Conservation (phyloP, 2,329 filamentous ascomycete genomes). For the Westerdykella ornata region DNA sequence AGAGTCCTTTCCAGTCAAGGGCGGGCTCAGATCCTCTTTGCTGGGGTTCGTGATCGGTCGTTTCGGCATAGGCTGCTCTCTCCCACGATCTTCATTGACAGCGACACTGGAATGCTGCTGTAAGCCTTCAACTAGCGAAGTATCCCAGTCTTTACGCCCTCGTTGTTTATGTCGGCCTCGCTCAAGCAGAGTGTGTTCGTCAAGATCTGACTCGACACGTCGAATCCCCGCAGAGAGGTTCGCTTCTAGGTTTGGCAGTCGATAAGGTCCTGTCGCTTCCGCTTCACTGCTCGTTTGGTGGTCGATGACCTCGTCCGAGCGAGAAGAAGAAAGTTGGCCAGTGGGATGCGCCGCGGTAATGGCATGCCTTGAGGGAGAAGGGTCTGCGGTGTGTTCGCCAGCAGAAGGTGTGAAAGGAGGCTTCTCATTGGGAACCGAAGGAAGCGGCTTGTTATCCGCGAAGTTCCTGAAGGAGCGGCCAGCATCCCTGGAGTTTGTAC, state of each 20-base stretch:
- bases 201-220: background rate
- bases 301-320: no score
- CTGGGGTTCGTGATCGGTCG: background rate
- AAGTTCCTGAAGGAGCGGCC: conserved; percentile 28
- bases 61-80: background rate
- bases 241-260: background rate
- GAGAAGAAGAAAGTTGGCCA: no score
- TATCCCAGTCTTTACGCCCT: background rate
- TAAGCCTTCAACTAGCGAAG: background rate
- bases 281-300: no score
- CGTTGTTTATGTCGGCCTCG: background rate
- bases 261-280: no score
- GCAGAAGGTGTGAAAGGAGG: conserved; percentile 19
- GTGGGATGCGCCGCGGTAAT: background rate
- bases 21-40: conserved; percentile 25
- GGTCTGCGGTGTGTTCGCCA: conserved; percentile 5
- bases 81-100: background rate
- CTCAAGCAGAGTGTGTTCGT: background rate
- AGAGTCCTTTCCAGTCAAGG: conserved; percentile 33
- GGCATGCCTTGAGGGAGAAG: background rate
- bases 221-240: background rate
- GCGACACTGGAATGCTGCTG: background rate
- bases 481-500: conserved; percentile 31
- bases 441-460: conserved; percentile 33
- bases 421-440: conserved; percentile 27